phyloP scores from a whole-genome alignment of 1,139 yeast species.

The Hemisphaericaspora xylofermentans region DNA sequence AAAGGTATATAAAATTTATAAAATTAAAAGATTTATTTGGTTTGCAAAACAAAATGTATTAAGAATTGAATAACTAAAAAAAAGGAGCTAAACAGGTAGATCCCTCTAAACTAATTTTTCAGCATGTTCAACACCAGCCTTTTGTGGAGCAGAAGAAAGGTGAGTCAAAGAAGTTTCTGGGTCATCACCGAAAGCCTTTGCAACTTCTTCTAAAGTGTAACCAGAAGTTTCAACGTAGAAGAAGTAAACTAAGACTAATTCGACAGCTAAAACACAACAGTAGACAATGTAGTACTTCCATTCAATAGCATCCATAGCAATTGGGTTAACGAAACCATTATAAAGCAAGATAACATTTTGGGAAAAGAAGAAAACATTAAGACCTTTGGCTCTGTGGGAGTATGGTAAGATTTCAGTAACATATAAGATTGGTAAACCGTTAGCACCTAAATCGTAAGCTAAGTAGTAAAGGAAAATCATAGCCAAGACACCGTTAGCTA shows the following conservation, averaged over 20 bases:
- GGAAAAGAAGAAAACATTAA: constrained; percentile 31
- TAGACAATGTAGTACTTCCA: constrained; percentile 63
- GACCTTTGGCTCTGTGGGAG: constrained; percentile 45
- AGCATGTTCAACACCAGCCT: constrained; percentile 7
- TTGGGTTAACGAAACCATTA: constrained; percentile 52
- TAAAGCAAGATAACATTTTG: constrained; percentile 22
- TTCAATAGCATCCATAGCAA: constrained; percentile 56
- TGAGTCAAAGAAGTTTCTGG: constrained; percentile 11
- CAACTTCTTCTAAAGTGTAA: constrained; percentile 53
- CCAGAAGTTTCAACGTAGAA: constrained; percentile 54
- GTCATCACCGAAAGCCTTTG: constrained; percentile 45
- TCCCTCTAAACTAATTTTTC: constrained; percentile 6
- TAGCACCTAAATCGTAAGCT: constrained; percentile 38
- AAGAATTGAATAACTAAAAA: constrained; percentile 3
- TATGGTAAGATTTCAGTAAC: constrained; percentile 46
- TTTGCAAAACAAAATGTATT: constrained; percentile 2
- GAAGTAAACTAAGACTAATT: constrained; percentile 37
- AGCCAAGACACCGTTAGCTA: constrained; percentile 45
- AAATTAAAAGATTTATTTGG: background rate
- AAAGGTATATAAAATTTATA: background rate
- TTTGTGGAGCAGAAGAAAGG: constrained; percentile 8
- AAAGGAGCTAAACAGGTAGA: background rate
- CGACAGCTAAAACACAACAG: constrained; percentile 39
- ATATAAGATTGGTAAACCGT: constrained; percentile 40
- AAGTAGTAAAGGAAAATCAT: constrained; percentile 44